Conservation (phyloP, 257 asterid genomes). For the Datura wrightii region DNA sequence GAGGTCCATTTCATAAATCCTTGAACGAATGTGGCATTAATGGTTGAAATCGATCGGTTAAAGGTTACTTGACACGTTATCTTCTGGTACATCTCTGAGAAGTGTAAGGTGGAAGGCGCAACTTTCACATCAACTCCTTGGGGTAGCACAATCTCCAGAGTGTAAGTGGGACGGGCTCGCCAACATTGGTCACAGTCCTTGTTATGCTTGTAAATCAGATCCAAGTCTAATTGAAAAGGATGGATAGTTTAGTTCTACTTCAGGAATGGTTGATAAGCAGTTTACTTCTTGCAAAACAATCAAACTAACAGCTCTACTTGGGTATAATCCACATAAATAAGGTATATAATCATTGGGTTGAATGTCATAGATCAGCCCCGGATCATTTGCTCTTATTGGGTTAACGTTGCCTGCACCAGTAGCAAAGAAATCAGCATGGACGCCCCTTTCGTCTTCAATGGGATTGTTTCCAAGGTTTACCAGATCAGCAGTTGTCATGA, state of each 20-base stretch:
- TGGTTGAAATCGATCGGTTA: conserved; percentile 23
- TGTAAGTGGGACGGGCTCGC: conserved; percentile 40
- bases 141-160: conserved; percentile 24
- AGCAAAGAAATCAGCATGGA: conserved; percentile 39
- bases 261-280: conserved; percentile 35
- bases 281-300: conserved; percentile 28
- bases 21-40: conserved; percentile 32
- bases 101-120: conserved; percentile 32
- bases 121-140: conserved; percentile 37
- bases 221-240: conserved; percentile 41
- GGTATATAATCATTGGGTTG: conserved; percentile 36
- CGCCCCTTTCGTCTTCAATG: conserved; percentile 14
- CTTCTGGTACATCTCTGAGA: conserved; percentile 32
- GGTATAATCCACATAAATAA: conserved; percentile 42
- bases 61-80: conserved; percentile 30
- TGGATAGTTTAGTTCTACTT: conserved; percentile 53
- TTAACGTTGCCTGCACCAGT: conserved; percentile 48
- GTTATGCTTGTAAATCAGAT: conserved; percentile 28
- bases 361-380: conserved; percentile 49
- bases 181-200: conserved; percentile 55
- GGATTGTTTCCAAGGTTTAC: conserved; percentile 28
- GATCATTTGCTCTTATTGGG: conserved; percentile 43
- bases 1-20: conserved; percentile 46
- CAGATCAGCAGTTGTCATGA: conserved; percentile 45
- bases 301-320: conserved; percentile 21